phyloP scores from a whole-genome alignment of 257 asterid species.

The Cynanchum wilfordii region DNA sequence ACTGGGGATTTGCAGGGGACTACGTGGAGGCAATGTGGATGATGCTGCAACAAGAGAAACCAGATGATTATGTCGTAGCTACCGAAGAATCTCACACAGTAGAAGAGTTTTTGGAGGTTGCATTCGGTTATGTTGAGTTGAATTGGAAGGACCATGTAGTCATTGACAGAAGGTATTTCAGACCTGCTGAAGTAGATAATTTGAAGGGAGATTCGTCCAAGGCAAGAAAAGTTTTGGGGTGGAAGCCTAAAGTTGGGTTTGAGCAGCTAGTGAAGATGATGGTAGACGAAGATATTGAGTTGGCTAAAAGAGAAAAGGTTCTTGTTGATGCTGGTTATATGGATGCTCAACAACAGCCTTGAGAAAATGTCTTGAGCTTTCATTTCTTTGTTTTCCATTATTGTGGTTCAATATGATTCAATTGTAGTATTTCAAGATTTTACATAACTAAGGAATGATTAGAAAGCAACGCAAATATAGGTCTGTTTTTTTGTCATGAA shows the following conservation, averaged over 20 bases:
- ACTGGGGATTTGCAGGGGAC: slow-evolving; percentile 97
- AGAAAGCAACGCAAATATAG: not conserved
- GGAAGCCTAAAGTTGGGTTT: slow-evolving; percentile 90
- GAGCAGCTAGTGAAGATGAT: slow-evolving; percentile 95
- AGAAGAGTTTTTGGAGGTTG: slow-evolving; percentile 68
- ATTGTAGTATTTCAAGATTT: slow-evolving; percentile 3
- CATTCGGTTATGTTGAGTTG: slow-evolving; percentile 78
- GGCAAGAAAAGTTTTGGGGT: slow-evolving; percentile 70
- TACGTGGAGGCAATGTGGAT: slow-evolving; percentile 99
- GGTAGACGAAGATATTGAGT: slow-evolving; percentile 91
- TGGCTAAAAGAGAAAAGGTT: slow-evolving; percentile 94
- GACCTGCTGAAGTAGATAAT: slow-evolving; percentile 93
- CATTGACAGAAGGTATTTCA: slow-evolving; percentile 76
- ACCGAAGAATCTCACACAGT: slow-evolving; percentile 96
- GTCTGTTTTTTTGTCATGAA: not conserved
- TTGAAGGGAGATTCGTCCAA: slow-evolving; percentile 79
- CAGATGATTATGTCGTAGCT: slow-evolving; percentile 96
- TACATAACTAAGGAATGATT: not conserved
- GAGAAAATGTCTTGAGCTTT: slow-evolving; percentile 10
- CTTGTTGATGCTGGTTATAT: slow-evolving; percentile 93
- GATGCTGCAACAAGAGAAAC: slow-evolving; percentile 95
- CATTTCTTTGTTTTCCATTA: not conserved
- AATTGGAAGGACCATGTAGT: slow-evolving; percentile 89
- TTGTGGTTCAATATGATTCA: not conserved
- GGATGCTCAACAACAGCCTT: slow-evolving; percentile 99